phyloP scores from a whole-genome alignment of 176 grass and related monocot species.

The Oryza coarctata region DNA sequence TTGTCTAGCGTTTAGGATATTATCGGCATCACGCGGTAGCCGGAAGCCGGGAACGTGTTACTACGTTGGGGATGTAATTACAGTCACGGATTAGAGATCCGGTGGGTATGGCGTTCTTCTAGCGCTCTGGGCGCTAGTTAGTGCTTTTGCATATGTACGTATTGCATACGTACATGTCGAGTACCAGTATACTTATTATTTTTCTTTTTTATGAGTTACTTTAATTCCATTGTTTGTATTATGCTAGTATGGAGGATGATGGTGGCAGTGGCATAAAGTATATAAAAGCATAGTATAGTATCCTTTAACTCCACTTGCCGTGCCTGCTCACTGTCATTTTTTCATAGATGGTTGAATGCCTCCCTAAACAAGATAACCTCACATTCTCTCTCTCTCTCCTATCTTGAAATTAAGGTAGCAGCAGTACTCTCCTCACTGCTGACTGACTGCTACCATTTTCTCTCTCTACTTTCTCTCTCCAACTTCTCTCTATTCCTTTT shows the following conservation, averaged over 20 bases:
- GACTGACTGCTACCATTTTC: background rate
- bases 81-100: too few species aligned
- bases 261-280: background rate
- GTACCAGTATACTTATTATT: background rate
- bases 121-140: too few species aligned
- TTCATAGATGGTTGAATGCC: slow-evolving; percentile 53
- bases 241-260: background rate
- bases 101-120: too few species aligned
- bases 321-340: slow-evolving; percentile 68
- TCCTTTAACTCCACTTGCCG: slow-evolving; percentile 49
- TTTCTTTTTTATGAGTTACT: background rate
- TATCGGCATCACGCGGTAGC: too few species aligned
- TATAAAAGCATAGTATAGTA: background rate
- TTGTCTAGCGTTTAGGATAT: too few species aligned
- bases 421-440: background rate
- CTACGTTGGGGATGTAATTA: too few species aligned
- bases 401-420: background rate
- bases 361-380: slow-evolving; percentile 39
- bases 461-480: background rate
- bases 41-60: too few species aligned
- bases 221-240: background rate
- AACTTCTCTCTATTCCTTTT: slow-evolving; percentile 44
- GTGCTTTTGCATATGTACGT: too few species aligned
- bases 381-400: slow-evolving; percentile 24
- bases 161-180: background rate